Conservation (phyloP, 805 yeast species). For the Brettanomyces custersianus region DNA sequence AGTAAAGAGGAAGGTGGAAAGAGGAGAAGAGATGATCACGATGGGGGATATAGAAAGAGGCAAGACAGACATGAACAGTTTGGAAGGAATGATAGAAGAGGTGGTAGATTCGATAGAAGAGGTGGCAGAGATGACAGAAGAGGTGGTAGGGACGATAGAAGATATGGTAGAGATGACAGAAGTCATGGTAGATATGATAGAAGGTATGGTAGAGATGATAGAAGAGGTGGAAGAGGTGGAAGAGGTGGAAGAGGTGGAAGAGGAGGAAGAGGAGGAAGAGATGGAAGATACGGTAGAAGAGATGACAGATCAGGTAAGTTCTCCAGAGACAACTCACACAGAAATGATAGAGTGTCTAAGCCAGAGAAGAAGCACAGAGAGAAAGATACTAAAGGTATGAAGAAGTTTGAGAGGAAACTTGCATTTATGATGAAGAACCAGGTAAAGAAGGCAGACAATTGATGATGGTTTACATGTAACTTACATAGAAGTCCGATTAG, state of each 20-base stretch:
- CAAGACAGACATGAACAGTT: constrained; percentile 9
- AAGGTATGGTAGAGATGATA: not conserved
- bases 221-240: constrained; percentile 13
- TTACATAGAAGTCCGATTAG: not conserved
- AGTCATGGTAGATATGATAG: too few relatives aligned
- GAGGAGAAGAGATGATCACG: constrained; percentile 3
- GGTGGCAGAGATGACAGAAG: constrained; percentile 1
- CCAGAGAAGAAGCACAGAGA: not conserved
- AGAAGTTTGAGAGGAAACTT: not conserved
- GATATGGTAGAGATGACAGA: not conserved
- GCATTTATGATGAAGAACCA: constrained; percentile 1
- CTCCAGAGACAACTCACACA: not conserved
- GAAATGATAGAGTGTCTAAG: not conserved
- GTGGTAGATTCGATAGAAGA: not conserved
- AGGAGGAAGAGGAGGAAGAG: constrained; percentile 1
- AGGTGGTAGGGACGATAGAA: not conserved
- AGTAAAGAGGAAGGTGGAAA: constrained; percentile 17
- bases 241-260: constrained; percentile 10
- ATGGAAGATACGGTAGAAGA: constrained; percentile 6
- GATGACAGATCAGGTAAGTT: constrained; percentile 4
- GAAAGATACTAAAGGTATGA: constrained; percentile 4
- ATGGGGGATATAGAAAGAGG: constrained; percentile 26
- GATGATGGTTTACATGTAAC: too few relatives aligned
- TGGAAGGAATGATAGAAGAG: not conserved
- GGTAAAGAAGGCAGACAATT: not conserved